Conservation (phyloP, 1,139 yeast genomes). For the Suzukiozyma palmioleophila region DNA sequence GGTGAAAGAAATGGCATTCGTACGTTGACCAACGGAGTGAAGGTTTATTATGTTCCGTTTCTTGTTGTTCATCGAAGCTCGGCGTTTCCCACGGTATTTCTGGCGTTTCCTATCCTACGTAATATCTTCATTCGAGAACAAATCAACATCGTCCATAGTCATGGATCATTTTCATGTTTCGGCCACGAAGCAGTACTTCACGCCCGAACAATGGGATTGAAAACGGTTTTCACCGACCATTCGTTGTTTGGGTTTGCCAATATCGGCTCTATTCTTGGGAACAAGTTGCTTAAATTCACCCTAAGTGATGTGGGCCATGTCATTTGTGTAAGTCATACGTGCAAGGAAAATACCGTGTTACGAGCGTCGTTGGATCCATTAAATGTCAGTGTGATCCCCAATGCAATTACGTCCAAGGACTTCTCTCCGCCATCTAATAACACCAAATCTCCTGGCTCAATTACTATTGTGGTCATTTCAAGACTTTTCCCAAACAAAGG, state of each 20-base stretch:
- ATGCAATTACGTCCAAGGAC: conserved; percentile 85
- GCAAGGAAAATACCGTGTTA: conserved; percentile 91
- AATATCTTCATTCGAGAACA: conserved; percentile 81
- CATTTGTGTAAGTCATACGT: conserved; percentile 93
- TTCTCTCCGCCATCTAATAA: conserved; percentile 54
- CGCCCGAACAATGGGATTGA: conserved; percentile 88
- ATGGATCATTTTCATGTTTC: conserved; percentile 81
- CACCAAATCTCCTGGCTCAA: conserved; percentile 16
- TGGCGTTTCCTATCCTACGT: conserved; percentile 79
- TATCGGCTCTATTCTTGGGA: conserved; percentile 77
- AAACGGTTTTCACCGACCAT: conserved; percentile 92
- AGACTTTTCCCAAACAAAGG: conserved; percentile 96
- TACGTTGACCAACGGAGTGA: conserved; percentile 80
- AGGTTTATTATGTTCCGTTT: conserved; percentile 88
- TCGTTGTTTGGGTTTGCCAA: conserved; percentile 93
- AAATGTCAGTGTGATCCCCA: conserved; percentile 86
- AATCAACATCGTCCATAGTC: conserved; percentile 91
- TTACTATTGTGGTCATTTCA: conserved; percentile 88
- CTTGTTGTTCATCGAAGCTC: conserved; percentile 76
- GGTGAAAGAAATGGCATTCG: conserved; percentile 80
- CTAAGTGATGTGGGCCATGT: conserved; percentile 86
- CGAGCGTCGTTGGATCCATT: conserved; percentile 80
- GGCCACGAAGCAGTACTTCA: conserved; percentile 90
- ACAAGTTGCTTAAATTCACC: conserved; percentile 79
- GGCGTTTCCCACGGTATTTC: conserved; percentile 84